Conservation (phyloP, 1,284 basidiomycete genomes). For the Microbotryomycetes sp. region DNA sequence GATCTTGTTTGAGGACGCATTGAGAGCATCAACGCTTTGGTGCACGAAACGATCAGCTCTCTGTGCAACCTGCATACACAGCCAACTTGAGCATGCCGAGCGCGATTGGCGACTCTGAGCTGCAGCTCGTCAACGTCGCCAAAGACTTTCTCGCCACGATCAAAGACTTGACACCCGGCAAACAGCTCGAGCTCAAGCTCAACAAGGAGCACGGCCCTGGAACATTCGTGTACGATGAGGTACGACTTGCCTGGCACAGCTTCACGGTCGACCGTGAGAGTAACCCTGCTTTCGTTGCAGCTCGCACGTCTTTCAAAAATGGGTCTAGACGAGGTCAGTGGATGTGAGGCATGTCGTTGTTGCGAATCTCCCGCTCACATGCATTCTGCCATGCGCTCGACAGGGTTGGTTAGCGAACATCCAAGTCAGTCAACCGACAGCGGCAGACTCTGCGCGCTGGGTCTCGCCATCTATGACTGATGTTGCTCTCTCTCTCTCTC, state of each 20-base stretch:
- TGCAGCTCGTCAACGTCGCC: constrained; percentile 6
- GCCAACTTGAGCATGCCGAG: too few species aligned
- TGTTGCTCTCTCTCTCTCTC: not conserved
- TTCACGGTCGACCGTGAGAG: not conserved
- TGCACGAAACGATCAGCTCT: too few species aligned
- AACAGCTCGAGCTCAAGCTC: constrained; percentile 15
- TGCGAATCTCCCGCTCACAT: not conserved
- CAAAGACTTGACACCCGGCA: constrained; percentile 16
- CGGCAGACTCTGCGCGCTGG: too few species aligned
- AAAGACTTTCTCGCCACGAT: constrained; percentile 14
- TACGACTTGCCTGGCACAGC: not conserved
- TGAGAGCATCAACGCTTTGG: too few species aligned
- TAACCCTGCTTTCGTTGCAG: not conserved
- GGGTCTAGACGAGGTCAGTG: constrained; percentile 9
- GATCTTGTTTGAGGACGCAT: too few species aligned
- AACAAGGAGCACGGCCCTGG: constrained; percentile 14
- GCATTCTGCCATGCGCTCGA: not conserved
- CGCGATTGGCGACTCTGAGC: too few species aligned
- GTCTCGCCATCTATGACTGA: not conserved
- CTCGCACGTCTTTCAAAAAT: not conserved
- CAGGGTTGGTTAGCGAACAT: constrained; percentile 18
- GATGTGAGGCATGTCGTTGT: not conserved
- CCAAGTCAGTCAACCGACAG: not conserved
- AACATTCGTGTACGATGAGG: constrained; percentile 9
- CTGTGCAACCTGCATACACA: too few species aligned